phyloP scores from a whole-genome alignment of 495 filamentous ascomycete species.

The Penicillium bovifimosum region DNA sequence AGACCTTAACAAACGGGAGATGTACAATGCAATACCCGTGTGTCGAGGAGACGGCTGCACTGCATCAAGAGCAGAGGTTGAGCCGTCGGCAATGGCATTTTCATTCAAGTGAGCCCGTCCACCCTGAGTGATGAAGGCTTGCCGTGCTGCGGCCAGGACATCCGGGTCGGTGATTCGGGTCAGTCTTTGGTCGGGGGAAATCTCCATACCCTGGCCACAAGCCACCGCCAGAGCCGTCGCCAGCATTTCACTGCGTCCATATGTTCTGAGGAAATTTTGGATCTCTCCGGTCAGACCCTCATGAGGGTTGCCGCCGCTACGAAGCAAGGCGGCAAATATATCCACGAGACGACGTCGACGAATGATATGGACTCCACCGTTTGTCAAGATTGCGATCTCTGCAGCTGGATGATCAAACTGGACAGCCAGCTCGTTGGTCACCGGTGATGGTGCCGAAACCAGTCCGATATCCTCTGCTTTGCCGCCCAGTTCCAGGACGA shows the following conservation, averaged over 20 bases:
- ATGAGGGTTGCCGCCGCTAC: constrained; percentile 63
- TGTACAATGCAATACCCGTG: constrained; percentile 79
- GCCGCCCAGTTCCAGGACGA: constrained; percentile 66
- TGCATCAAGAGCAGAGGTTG: constrained; percentile 59
- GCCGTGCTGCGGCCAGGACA: constrained; percentile 74
- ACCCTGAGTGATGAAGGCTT: constrained; percentile 83
- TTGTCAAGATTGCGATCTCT: constrained; percentile 87
- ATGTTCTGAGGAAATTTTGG: constrained; percentile 71
- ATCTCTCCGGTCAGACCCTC: constrained; percentile 76
- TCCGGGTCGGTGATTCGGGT: constrained; percentile 70
- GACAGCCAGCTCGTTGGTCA: constrained; percentile 87
- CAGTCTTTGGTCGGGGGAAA: constrained; percentile 63
- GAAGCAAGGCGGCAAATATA: constrained; percentile 78
- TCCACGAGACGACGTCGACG: constrained; percentile 82
- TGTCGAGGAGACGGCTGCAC: constrained; percentile 85
- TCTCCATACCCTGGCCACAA: constrained; percentile 81
- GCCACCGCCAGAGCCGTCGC: constrained; percentile 93
- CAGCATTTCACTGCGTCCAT: constrained; percentile 79
- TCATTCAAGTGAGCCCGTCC: constrained; percentile 75
- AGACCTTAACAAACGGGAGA: constrained; percentile 74
- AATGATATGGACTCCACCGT: constrained; percentile 78
- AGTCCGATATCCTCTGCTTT: constrained; percentile 70
- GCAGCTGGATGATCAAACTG: constrained; percentile 79
- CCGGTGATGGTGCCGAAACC: constrained; percentile 62
- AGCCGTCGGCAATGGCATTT: constrained; percentile 60